Conservation (phyloP, 352 stramenopile genomes). For the Globisporangium yorkense region DNA sequence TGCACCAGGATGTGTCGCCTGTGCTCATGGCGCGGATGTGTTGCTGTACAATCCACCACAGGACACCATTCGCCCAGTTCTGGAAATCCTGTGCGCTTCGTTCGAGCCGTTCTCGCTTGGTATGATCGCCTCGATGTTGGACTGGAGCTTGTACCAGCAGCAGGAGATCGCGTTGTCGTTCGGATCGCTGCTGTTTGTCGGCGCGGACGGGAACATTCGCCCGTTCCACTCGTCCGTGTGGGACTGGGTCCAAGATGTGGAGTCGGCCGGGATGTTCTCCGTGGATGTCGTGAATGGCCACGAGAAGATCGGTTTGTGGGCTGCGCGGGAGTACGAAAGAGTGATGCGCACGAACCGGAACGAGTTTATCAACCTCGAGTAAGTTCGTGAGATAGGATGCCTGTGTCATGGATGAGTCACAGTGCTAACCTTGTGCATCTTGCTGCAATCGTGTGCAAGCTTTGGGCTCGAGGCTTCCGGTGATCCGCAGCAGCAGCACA, state of each 20-base stretch:
- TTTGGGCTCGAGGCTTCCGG: constrained; percentile 44
- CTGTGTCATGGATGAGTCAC: neutral
- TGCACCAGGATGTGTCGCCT: neutral
- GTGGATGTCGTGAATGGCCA: constrained; percentile 51
- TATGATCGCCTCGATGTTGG: constrained; percentile 41
- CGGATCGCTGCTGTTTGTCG: constrained; percentile 52
- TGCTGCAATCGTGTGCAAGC: constrained; percentile 14
- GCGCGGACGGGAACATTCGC: constrained; percentile 34
- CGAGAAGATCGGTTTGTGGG: constrained; percentile 54
- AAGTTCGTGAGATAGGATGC: constrained; percentile 2
- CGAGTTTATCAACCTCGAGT: constrained; percentile 72
- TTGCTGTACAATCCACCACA: neutral
- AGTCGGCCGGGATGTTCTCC: constrained; percentile 40
- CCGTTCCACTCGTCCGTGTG: constrained; percentile 74
- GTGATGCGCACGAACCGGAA: constrained; percentile 37
- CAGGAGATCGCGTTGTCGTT: constrained; percentile 44
- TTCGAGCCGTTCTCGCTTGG: constrained; percentile 50
- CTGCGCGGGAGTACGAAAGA: constrained; percentile 45
- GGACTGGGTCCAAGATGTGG: constrained; percentile 60
- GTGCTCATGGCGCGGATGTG: neutral
- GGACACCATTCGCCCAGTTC: constrained; percentile 45
- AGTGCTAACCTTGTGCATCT: neutral
- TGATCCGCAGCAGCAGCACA: neutral
- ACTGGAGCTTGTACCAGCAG: constrained; percentile 54
- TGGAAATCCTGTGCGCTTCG: constrained; percentile 64